phyloP scores from a whole-genome alignment of 495 filamentous ascomycete genomes.

The Penicillium ochrochloron region DNA sequence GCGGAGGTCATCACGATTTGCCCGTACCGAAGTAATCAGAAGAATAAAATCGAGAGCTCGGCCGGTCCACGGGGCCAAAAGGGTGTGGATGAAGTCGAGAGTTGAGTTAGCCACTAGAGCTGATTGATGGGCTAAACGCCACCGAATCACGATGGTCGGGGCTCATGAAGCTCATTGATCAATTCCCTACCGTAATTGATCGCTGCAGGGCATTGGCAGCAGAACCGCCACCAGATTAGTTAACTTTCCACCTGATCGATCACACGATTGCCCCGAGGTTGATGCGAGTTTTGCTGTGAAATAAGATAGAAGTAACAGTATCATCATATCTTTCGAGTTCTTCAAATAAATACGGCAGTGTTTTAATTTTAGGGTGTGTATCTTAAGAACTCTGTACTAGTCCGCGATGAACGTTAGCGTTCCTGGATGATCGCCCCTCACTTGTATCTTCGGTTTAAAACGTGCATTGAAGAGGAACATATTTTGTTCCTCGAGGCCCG shows the following conservation, averaged over 20 bases:
- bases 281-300: neutral
- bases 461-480: neutral
- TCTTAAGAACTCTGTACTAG: neutral
- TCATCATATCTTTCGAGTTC: neutral
- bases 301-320: neutral
- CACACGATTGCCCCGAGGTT: neutral
- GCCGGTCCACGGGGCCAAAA: neutral
- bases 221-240: neutral
- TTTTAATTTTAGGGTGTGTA: neutral
- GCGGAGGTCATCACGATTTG: conserved; percentile 2
- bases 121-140: conserved; percentile 3
- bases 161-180: neutral
- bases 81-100: neutral
- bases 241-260: neutral
- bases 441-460: neutral
- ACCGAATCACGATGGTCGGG: neutral
- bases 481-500: neutral
- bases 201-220: neutral
- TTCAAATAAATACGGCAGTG: neutral
- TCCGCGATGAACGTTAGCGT: neutral
- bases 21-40: neutral
- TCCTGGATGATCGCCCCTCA: neutral
- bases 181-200: neutral
- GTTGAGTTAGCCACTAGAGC: neutral
- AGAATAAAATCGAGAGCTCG: neutral